Conservation (phyloP, 2,329 filamentous ascomycete genomes). For the Achaetomium macrosporum region DNA sequence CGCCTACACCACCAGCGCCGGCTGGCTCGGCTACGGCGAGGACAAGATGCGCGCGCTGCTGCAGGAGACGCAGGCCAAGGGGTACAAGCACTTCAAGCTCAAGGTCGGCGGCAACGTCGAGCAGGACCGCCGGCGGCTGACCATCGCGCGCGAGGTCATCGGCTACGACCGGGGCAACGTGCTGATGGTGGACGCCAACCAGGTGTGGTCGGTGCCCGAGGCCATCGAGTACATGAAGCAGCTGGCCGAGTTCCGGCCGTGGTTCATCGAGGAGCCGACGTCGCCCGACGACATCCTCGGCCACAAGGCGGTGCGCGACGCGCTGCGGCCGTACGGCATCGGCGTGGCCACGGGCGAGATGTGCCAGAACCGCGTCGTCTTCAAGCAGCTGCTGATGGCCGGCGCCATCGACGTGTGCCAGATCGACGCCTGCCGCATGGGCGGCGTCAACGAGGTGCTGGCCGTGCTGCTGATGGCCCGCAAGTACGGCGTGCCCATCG, state of each 20-base stretch:
- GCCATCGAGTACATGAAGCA: conserved; percentile 82
- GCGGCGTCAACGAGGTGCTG: conserved; percentile 85
- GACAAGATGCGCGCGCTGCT: conserved; percentile 77
- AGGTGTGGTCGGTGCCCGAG: conserved; percentile 86
- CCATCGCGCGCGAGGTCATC: conserved; percentile 72
- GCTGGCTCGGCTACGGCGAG: conserved; percentile 86
- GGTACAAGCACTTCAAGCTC: conserved; percentile 84
- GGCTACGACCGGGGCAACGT: conserved; percentile 78
- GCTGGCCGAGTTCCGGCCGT: conserved; percentile 76
- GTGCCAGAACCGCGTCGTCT: conserved; percentile 91
- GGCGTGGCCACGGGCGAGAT: conserved; percentile 90
- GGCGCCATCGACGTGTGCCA: conserved; percentile 84
- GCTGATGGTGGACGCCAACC: conserved; percentile 90
- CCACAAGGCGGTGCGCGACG: conserved; percentile 78
- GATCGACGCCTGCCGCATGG: conserved; percentile 83
- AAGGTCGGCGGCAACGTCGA: conserved; percentile 75
- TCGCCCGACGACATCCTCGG: conserved; percentile 85
- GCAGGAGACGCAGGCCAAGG: conserved; percentile 65
- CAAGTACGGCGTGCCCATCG: conserved; percentile 73
- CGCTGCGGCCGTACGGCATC: conserved; percentile 67
- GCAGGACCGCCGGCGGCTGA: conserved; percentile 63
- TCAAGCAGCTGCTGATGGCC: conserved; percentile 80
- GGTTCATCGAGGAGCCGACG: conserved; percentile 94
- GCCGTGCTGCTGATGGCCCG: conserved; percentile 83
- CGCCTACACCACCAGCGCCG: conserved; percentile 84